Percentiles rank a stretch among this genome's conserved stretches.
These are phyloP conservation scores for Cryptococcus sp. DNA, from an alignment of 1,284 basidiomycete genomes.

Conservation along the genomic window DNA sequence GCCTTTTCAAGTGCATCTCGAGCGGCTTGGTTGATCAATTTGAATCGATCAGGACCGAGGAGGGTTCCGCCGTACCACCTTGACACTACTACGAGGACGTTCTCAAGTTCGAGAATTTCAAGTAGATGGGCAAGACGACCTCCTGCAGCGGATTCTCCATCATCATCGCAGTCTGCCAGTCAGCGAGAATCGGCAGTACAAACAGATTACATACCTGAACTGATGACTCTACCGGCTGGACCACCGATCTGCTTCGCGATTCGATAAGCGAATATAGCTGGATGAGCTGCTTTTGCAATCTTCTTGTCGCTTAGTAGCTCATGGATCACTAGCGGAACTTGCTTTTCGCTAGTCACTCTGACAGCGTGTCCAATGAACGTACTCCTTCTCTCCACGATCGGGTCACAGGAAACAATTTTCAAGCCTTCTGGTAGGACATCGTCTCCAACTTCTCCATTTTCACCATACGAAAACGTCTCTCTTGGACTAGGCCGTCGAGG, in stretches of 20 bases:
- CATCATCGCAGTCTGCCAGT: conserved; percentile 83
- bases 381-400: conserved; percentile 77
- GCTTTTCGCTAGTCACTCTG: conserved; percentile 66
- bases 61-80: conserved; percentile 56
- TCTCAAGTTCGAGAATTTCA: conserved; percentile 65
- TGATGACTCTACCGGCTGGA: conserved; percentile 31
- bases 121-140: conserved; percentile 78
- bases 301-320: conserved; percentile 64
- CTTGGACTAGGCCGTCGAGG: conserved; percentile 1
- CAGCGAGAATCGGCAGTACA: background rate
- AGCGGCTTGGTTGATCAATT: conserved; percentile 86
- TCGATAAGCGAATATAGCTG: conserved; percentile 74
- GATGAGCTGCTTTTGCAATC: conserved; percentile 68
- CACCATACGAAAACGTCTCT: conserved; percentile 11
- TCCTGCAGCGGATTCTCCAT: conserved; percentile 87
- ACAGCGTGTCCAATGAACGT: conserved; percentile 78
- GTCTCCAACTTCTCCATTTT: background rate
- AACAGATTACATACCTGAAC: conserved; percentile 31
- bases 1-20: conserved; percentile 76
- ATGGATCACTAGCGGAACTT: conserved; percentile 69
- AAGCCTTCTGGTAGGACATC: conserved; percentile 48
- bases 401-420: conserved; percentile 62
- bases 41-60: conserved; percentile 83
- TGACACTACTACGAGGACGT: conserved; percentile 73
- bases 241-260: conserved; percentile 39